Conservation (phyloP, 257 asterid species). For the Solanum chilense region DNA sequence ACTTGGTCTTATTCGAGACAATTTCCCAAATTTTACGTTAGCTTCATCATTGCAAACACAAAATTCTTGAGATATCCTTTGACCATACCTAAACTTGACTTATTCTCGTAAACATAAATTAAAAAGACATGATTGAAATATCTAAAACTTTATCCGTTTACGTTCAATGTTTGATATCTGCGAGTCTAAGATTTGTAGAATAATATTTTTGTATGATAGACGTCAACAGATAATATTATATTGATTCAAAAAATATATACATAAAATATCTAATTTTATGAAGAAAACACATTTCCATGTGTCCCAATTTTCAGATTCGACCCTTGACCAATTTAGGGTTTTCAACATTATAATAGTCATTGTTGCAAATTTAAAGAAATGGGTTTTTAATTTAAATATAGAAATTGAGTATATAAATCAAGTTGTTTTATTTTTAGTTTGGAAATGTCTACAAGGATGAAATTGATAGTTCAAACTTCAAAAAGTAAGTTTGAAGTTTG, state of each 20-base stretch:
- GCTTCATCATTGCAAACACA: background rate
- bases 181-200: background rate
- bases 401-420: background rate
- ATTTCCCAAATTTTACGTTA: background rate
- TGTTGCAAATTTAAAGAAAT: background rate
- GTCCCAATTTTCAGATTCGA: too few relatives aligned
- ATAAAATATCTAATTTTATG: too few relatives aligned
- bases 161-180: too few relatives aligned
- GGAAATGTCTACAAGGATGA: background rate
- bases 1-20: background rate
- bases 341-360: background rate
- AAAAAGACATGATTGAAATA: too few relatives aligned
- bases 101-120: background rate
- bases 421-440: background rate
- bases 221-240: background rate
- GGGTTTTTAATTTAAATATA: background rate
- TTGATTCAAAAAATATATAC: too few relatives aligned
- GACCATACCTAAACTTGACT: background rate
- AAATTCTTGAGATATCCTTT: background rate
- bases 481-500: background rate
- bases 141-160: too few relatives aligned
- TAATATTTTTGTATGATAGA: too few relatives aligned
- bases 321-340: background rate
- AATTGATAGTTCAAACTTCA: background rate
- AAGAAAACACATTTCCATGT: fast-evolving